A percentile compares a stretch with the other conserved stretches of the same genome.
Evolutionary conservation across 805 yeast species (phyloP).

Genomic region (Metschnikowia picachoensis): DNA sequence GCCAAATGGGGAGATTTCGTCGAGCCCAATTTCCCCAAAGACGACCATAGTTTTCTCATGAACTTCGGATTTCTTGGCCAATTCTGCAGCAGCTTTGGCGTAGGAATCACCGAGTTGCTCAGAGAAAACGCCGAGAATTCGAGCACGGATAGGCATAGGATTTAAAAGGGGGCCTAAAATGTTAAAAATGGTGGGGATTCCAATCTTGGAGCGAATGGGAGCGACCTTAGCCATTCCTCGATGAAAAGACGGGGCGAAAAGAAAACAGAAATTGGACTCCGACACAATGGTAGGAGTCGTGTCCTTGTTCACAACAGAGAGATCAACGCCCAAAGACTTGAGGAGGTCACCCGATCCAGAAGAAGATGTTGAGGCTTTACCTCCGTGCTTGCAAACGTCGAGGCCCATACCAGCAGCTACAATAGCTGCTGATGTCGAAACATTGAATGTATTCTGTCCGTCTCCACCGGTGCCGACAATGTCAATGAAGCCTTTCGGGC

Average conservation of each 20-base stretch:
- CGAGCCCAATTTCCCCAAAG: conserved; percentile 88
- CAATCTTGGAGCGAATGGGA: conserved; percentile 67
- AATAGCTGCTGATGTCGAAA: conserved; percentile 90
- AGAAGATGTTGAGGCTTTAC: conserved; percentile 89
- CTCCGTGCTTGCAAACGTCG: conserved; percentile 91
- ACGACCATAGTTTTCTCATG: conserved; percentile 73
- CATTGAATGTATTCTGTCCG: conserved; percentile 95
- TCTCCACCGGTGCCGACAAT: conserved; percentile 99
- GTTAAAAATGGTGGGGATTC: conserved; percentile 91
- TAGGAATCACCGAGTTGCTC: conserved; percentile 76
- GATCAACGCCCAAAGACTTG: conserved; percentile 75
- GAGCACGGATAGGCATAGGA: conserved; percentile 76
- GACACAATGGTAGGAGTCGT: conserved; percentile 59
- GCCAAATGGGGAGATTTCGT: conserved; percentile 91
- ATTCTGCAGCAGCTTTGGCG: conserved; percentile 70
- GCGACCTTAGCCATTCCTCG: conserved; percentile 86
- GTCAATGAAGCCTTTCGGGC: conserved; percentile 60
- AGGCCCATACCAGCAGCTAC: conserved; percentile 88
- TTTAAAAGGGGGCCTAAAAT: conserved; percentile 90
- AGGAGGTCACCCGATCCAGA: conserved; percentile 94
- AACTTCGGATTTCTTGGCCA: conserved; percentile 49
- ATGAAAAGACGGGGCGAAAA: conserved; percentile 94
- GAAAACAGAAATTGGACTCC: conserved; percentile 54
- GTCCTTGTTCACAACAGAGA: conserved; percentile 58
- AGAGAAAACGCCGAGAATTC: conserved; percentile 87